Percentiles rank a stretch among this genome's conserved stretches.
These are phyloP conservation scores for Leccinum subtestaceum DNA, from an alignment of 768 basidiomycete genomes.

Conservation along the genomic window DNA sequence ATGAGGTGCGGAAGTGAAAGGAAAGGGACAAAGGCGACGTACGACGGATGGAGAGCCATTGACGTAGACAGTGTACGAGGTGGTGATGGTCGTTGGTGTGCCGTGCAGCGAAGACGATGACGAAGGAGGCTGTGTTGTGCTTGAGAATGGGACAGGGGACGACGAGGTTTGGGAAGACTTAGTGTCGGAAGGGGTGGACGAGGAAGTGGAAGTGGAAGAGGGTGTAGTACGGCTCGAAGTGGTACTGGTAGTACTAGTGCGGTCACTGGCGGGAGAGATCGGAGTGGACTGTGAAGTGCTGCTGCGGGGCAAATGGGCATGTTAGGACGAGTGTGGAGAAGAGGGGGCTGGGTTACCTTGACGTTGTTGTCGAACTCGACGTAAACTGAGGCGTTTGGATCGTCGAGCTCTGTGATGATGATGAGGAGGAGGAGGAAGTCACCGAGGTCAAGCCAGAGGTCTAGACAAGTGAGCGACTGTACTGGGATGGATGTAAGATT, in stretches of 20 bases:
- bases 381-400: not conserved
- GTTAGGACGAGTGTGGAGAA: not conserved
- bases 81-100: constrained; percentile 18
- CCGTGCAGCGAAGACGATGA: constrained; percentile 3
- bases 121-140: not conserved
- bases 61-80: constrained; percentile 18
- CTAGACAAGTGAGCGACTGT: not conserved
- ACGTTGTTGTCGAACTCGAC: not conserved
- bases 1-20: not conserved
- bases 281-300: constrained; percentile 8
- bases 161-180: not conserved
- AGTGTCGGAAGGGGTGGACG: not conserved
- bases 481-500: not conserved
- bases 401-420: not conserved
- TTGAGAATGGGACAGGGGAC: not conserved
- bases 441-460: not conserved
- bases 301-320: not conserved
- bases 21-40: not conserved
- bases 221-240: too few species aligned
- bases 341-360: constrained; percentile 8
- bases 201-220: not conserved
- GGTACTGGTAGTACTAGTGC: not conserved
- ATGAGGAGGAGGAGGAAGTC: not conserved
- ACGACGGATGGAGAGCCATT: constrained; percentile 17
- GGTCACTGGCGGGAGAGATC: constrained; percentile 4